phyloP scores from a whole-genome alignment of 805 yeast species.

The Ascoidea rubescens region DNA sequence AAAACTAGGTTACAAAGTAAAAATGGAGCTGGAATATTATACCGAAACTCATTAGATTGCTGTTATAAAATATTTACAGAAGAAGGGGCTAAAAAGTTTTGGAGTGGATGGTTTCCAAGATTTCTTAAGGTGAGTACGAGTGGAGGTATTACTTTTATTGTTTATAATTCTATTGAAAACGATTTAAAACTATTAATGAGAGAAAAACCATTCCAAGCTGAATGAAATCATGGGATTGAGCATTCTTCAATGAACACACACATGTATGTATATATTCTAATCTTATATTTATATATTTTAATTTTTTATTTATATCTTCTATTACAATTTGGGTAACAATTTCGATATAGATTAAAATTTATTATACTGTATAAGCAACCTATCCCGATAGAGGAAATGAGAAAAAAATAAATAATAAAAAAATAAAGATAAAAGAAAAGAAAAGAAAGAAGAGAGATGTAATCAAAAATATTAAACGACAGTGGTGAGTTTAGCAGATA shows the following conservation, averaged over 20 bases:
- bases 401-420: no score
- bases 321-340: no score
- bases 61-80: constrained; percentile 32
- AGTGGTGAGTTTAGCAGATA: constrained; percentile 61
- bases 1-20: constrained; percentile 80
- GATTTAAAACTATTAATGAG: neutral
- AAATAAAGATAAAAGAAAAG: no score
- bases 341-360: no score
- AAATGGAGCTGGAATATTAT: constrained; percentile 36
- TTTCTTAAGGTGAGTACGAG: constrained; percentile 55
- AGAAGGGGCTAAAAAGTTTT: constrained; percentile 32
- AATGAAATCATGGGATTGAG: neutral
- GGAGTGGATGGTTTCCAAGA: constrained; percentile 54
- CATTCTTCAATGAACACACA: neutral
- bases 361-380: no score
- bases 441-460: no score
- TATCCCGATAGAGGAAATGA: no score
- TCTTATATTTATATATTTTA: no score
- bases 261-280: neutral
- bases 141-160: constrained; percentile 20
- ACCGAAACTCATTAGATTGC: constrained; percentile 48
- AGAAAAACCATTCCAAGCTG: neutral
- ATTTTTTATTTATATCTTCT: no score
- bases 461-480: constrained; percentile 17
- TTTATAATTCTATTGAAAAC: neutral